Evolutionary conservation across 345 rosid species (phyloP), one percentile per base, ranked within the genome.

Genomic region (Tarenaya hassleriana): DNA sequence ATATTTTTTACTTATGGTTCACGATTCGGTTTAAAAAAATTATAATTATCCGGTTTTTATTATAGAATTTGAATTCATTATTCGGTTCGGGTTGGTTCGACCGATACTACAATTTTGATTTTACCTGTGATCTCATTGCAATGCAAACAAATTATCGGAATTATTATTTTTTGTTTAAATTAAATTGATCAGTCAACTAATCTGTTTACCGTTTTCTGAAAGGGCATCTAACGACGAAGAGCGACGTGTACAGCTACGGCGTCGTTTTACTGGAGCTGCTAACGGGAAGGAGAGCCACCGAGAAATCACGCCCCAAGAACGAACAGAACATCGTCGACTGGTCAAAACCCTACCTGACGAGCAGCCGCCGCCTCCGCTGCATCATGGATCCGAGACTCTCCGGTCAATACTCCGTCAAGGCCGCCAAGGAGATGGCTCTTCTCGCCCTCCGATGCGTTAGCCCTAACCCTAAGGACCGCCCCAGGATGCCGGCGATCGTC

Each of bases 161-260:
- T n/a, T n/a, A n/a, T n/a, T n/a, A n/a, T n/a, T n/a, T n/a, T n/a
- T n/a, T n/a, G n/a, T n/a, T n/a, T n/a, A n/a, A n/a, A n/a, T n/a
- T n/a, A n/a, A n/a, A n/a, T n/a, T n/a, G n/a, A n/a, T n/a, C n/a
- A n/a, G n/a, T n/a, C n/a, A n/a, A n/a, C n/a, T n/a, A n/a, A n/a
- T n/a, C n/a, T n/a, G n/a, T n/a, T n/a, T n/a, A n/a, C n/a, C n/a
- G n/a, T n/a, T n/a, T n/a, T n/a, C n/a, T n/a, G n/a, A n/a, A n/a
- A 89, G 97, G 98, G 20, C 98, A 91, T 42, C 69, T 91, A 53
- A 91, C 98, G 0, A 86, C 88, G 1, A 87, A 84, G 47, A 91
- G 96, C 27, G 96, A 91, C 13, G 84, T 91, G 0, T 91, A 84
- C 11, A 91, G 98, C 29, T 91, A 80, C 12, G 98, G 98, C 0